phyloP scores from a whole-genome alignment of 2,329 filamentous ascomycete species.

The Gliomastix tumulicola region DNA sequence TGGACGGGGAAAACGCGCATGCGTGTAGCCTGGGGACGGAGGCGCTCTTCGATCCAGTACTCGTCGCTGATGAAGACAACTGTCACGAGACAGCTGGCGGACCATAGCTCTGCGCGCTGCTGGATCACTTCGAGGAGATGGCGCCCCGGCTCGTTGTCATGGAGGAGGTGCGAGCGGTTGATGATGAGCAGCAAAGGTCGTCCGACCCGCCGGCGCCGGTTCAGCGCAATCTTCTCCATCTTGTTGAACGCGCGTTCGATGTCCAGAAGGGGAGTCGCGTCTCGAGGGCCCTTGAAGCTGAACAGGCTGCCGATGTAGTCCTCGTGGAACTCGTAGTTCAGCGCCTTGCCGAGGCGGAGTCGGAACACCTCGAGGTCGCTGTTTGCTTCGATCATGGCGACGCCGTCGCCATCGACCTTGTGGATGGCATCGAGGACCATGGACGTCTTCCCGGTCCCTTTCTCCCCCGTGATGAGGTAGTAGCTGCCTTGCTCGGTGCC shows the following conservation, averaged over 20 bases:
- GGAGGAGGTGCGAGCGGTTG: constrained; percentile 59
- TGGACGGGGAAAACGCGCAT: constrained; percentile 47
- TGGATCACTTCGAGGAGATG: constrained; percentile 65
- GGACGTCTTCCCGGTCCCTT: constrained; percentile 65
- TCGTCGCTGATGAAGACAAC: constrained; percentile 49
- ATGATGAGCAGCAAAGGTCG: constrained; percentile 58
- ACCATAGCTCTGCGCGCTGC: constrained; percentile 67
- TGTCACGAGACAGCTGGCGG: constrained; percentile 62
- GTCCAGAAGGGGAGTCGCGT: constrained; percentile 61
- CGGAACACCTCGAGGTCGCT: constrained; percentile 66
- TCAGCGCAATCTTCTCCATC: constrained; percentile 61
- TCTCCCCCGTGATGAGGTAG: constrained; percentile 61
- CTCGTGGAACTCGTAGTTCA: constrained; percentile 63
- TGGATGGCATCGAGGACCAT: constrained; percentile 67
- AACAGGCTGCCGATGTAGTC: constrained; percentile 66
- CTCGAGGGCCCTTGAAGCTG: constrained; percentile 62
- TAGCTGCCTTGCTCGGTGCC: constrained; percentile 55
- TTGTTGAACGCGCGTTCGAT: constrained; percentile 71
- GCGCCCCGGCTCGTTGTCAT: constrained; percentile 60
- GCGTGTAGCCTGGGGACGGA: constrained; percentile 47
- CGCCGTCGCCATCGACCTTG: constrained; percentile 58
- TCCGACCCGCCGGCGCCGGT: constrained; percentile 35
- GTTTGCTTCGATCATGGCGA: constrained; percentile 65
- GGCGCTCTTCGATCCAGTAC: constrained; percentile 50
- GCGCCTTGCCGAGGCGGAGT: constrained; percentile 61